Base-by-base conservation (phyloP, 1,284 basidiomycete species). In the Phenoliferia sp. region DNA sequence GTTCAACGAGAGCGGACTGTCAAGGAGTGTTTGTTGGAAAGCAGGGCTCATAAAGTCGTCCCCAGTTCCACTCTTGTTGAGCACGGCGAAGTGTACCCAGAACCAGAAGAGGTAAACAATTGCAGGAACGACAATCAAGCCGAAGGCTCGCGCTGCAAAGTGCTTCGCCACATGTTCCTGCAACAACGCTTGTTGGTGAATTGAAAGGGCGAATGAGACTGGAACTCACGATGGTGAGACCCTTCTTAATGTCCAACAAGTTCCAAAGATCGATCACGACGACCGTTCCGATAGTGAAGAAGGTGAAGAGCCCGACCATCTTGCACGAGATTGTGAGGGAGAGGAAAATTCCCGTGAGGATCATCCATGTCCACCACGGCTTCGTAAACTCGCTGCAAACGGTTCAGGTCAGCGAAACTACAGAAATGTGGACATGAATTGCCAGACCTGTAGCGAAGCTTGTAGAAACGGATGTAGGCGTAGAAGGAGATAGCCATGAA, bases 301-400 rank as follows among this genome's bases (percentile, higher is more conserved):
- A 97, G 1, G 93, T 94, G 70, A 99, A 84, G 64, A 99, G 84
- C 61, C 96, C 96, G 74, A 98, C 97, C 82, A 99, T 95, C 81
- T 99, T 99, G 79, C 95, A 96, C 26, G 92, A 93, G 84, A 97
- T 90, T 3, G 94, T 94, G 78, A 93, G 90, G 35, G 94, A 93
- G 84, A 99, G 90, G 78, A 90, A 92, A 59, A 90, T 84, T 39
- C 96, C 96, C 1, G 96, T 98, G 1, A 89, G 84, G 48, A 90
- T 78, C 56, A 99, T 84, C 96, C 96, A 99, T 58, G 85, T 84
- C 93, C 94, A 99, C 96, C 96, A 99, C 70, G 88, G 85, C 0
- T 83, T 81, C 0, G 90, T 84, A 79, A 94, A 97, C 76, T 92
- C 90, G 76, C 92, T 92, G 73, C 3, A 28, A 31, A 10, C 3